Evolutionary conservation across 306 rosid species (phyloP), one percentile per base, ranked within the genome.

Genomic region (Dalbergia cochinchinensis): DNA sequence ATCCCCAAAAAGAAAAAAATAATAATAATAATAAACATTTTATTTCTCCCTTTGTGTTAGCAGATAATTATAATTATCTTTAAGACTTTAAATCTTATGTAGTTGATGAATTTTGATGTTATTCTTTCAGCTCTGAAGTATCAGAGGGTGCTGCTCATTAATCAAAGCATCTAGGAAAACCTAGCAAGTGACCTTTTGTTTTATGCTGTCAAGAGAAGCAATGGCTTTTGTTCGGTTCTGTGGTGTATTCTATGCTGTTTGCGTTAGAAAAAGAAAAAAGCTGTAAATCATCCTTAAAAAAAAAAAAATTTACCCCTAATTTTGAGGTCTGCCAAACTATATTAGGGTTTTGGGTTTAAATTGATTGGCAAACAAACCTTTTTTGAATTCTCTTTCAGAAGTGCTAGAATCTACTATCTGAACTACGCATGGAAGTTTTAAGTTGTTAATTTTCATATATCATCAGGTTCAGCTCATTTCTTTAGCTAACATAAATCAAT

Each of bases 271-370:
- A 41, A 13, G 11, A 47, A 42, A 42, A 42, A 44, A 44, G 5
- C n/a, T 2, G 54, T 41, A 59, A 22, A 5, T 8, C 14, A 60
- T 61, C 10, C n/a, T 22, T 34, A 37, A 50, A 22, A 57, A 39
- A 60, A 39, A 58, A 15, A 4, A 13, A 5, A 31, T n/a, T 35
- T 18, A 9, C 34, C 57, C 73, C 34, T 41, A 55, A 69, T 41
- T 76, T 51, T 61, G 50, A n/a, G 26, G 50, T 67, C 37, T 73
- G 5, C 14, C 31, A 44, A n/a, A 73, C 58, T 34, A 18, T 51
- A 18, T 51, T 71, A 72, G 83, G 85, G 69, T 76, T 78, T 65
- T n/a, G 67, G 41, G 62, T 10, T 26, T 7, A 63, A 82, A 8
- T 39, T 35, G 16, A 59, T 69, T 33, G 16, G 45, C 39, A 82